phyloP scores from a whole-genome alignment of 495 filamentous ascomycete species.

The Tuber calosporum region DNA sequence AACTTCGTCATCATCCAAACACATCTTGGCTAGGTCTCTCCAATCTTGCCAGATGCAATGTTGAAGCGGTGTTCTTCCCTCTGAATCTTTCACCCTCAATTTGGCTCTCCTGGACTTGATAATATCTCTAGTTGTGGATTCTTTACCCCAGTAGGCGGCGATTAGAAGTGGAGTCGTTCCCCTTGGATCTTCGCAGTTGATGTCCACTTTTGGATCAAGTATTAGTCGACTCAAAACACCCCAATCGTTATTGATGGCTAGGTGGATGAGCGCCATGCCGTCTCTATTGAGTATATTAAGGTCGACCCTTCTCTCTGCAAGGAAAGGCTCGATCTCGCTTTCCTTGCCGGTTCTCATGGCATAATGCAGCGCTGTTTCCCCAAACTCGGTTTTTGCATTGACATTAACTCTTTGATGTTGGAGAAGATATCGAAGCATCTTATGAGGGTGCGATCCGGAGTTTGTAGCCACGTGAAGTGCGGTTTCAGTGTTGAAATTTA shows the following conservation, averaged over 20 bases:
- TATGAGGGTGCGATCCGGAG: not conserved
- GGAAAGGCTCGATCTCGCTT: not conserved
- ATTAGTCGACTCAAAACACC: not conserved
- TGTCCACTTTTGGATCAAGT: not conserved
- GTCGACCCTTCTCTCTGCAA: not conserved
- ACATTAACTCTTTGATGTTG: not conserved
- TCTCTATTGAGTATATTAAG: not conserved
- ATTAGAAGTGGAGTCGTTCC: not conserved
- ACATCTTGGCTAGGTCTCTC: not conserved
- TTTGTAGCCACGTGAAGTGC: not conserved
- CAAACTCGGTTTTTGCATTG: not conserved
- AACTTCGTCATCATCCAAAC: conserved; percentile 3
- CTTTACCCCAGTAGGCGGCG: conserved; percentile 1
- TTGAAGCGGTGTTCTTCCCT: conserved; percentile 3
- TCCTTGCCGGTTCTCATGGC: not conserved
- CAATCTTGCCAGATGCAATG: not conserved
- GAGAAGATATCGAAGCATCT: conserved; percentile 4
- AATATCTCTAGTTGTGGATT: not conserved
- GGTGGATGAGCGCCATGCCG: not conserved
- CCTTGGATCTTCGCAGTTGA: not conserved
- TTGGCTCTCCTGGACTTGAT: not conserved
- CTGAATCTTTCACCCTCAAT: not conserved
- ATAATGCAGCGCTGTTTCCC: not conserved
- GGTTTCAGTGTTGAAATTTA: not conserved
- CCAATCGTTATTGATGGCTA: not conserved